Conservation (phyloP, 2,329 filamentous ascomycete genomes). For the Sporothrix sp. region DNA sequence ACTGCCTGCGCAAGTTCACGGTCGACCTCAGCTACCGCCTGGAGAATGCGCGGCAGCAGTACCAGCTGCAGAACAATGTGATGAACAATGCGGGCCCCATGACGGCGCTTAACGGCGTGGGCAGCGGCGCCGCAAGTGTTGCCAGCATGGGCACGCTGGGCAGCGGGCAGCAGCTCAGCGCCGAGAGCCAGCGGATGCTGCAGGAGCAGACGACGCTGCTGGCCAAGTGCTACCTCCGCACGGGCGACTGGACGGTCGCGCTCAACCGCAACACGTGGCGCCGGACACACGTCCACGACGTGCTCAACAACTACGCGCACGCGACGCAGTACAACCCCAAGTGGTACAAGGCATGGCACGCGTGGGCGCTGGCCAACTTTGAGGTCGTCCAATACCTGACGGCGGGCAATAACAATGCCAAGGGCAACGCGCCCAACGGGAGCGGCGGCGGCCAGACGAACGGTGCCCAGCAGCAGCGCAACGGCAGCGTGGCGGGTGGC, state of each 20-base stretch:
- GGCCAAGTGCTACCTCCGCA: slow-evolving; percentile 90
- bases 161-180: slow-evolving; percentile 28
- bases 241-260: slow-evolving; percentile 90
- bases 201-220: slow-evolving; percentile 61
- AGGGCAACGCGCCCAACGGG: not conserved
- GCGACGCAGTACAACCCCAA: slow-evolving; percentile 89
- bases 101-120: slow-evolving; percentile 13
- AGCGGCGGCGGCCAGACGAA: not conserved
- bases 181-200: slow-evolving; percentile 42
- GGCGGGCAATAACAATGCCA: slow-evolving; percentile 18
- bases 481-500: not conserved
- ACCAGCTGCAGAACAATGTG: slow-evolving; percentile 36
- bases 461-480: not conserved
- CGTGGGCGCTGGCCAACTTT: slow-evolving; percentile 96
- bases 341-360: slow-evolving; percentile 99
- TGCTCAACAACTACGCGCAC: slow-evolving; percentile 80
- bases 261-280: slow-evolving; percentile 85
- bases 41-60: slow-evolving; percentile 43
- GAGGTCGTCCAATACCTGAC: slow-evolving; percentile 85
- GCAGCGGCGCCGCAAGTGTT: slow-evolving; percentile 10
- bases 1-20: slow-evolving; percentile 52
- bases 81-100: slow-evolving; percentile 9
- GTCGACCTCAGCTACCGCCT: slow-evolving; percentile 46
- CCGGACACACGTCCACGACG: slow-evolving; percentile 73
- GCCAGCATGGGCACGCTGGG: slow-evolving; percentile 23